phyloP scores from a whole-genome alignment of 2,329 filamentous ascomycete species.

The Ciborinia camelliae region DNA sequence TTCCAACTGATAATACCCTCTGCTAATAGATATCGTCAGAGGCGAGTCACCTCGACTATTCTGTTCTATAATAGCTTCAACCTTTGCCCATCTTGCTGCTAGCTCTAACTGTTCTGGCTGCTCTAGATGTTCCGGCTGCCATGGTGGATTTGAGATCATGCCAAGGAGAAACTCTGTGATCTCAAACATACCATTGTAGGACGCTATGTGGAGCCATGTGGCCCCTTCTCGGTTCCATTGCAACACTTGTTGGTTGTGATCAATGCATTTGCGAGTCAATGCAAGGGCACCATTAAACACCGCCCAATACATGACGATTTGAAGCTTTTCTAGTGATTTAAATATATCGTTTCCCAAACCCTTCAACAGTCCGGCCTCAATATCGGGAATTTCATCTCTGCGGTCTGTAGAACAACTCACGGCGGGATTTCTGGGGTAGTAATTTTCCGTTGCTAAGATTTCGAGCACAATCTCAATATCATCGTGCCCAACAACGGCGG shows the following conservation, averaged over 20 bases:
- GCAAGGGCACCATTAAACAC: not conserved
- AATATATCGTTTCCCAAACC: not conserved
- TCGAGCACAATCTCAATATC: not conserved
- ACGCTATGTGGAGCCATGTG: not conserved
- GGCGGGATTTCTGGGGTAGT: not conserved
- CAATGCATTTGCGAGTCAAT: not conserved
- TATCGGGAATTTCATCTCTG: not conserved
- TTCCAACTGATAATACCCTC: not conserved
- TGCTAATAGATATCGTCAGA: not conserved
- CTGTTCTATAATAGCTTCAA: not conserved
- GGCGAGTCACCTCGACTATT: not conserved
- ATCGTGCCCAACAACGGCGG: accelerated
- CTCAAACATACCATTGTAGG: not conserved
- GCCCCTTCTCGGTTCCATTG: not conserved
- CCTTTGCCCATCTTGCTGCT: not conserved
- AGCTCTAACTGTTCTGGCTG: too few relatives aligned
- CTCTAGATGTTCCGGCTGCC: not conserved
- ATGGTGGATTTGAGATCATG: not conserved
- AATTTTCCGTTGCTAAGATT: not conserved
- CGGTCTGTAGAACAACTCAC: not conserved
- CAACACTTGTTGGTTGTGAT: not conserved
- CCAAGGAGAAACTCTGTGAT: not conserved
- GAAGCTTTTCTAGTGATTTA: not conserved
- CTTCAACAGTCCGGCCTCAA: not conserved
- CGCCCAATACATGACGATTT: not conserved